Evolutionary conservation across 2,329 filamentous ascomycete species (phyloP).

Genomic region (Biscogniauxia mediterranea): DNA sequence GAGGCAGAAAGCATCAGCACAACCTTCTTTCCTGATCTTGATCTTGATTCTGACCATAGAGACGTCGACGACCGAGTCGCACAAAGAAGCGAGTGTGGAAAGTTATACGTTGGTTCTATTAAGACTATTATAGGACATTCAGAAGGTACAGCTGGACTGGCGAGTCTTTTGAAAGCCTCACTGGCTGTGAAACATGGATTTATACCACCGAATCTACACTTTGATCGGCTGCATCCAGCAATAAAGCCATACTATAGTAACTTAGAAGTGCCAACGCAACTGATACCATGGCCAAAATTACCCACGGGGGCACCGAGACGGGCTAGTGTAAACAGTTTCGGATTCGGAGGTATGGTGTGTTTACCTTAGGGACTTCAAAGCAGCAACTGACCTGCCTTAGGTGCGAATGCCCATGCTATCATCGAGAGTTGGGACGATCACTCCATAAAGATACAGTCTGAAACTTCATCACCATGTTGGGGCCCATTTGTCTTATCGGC

Average conservation of each 20-base stretch:
- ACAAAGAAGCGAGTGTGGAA: conserved; percentile 1
- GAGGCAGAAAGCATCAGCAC: conserved; percentile 23
- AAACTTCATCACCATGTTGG: too few species aligned
- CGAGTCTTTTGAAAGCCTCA: conserved; percentile 26
- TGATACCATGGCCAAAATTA: conserved; percentile 10
- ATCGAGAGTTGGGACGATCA: too few species aligned
- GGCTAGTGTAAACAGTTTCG: conserved; percentile 19
- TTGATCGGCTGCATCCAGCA: conserved; percentile 29
- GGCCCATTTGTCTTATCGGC: too few species aligned
- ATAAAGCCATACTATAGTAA: conserved; percentile 25
- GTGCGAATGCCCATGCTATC: too few species aligned
- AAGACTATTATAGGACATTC: conserved; percentile 32
- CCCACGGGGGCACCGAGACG: conserved; percentile 6
- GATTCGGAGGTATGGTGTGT: too few species aligned
- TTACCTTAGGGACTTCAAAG: not conserved
- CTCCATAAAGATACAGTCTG: too few species aligned
- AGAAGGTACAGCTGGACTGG: conserved; percentile 29
- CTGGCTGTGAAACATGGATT: conserved; percentile 16
- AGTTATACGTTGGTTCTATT: conserved; percentile 20
- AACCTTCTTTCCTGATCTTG: conserved; percentile 20
- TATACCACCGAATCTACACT: conserved; percentile 32
- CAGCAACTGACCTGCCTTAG: too few species aligned
- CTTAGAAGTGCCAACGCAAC: conserved; percentile 13
- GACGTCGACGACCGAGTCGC: too few species aligned
- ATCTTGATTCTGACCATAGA: conserved; percentile 20